A percentile compares a stretch with the other conserved stretches of the same genome.
Evolutionary conservation across 805 yeast genomes (phyloP).

Genomic region (Pichia paraexigua): DNA sequence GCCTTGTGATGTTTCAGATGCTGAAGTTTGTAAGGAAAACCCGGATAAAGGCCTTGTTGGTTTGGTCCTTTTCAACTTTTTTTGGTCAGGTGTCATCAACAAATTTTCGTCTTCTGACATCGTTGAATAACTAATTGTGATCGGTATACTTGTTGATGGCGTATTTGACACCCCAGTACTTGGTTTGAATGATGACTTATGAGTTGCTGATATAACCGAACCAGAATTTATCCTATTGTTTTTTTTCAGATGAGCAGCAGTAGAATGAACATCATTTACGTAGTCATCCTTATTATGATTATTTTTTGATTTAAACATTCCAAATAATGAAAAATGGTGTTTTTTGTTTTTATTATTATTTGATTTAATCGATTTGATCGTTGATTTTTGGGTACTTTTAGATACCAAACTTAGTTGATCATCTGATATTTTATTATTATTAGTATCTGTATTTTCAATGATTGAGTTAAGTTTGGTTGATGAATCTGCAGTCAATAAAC

Average conservation of each 20-base stretch:
- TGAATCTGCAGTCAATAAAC: neutral
- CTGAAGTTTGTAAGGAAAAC: slow-evolving; percentile 39
- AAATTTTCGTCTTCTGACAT: neutral
- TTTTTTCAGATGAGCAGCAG: neutral
- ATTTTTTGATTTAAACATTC: slow-evolving; percentile 5
- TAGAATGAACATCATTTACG: neutral
- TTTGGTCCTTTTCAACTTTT: slow-evolving; percentile 14
- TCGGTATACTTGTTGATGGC: neutral
- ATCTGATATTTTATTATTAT: neutral
- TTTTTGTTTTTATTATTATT: neutral
- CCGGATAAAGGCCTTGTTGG: slow-evolving; percentile 42
- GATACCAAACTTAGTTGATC: slow-evolving; percentile 3
- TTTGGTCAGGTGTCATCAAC: slow-evolving; percentile 4
- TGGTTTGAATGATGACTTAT: neutral
- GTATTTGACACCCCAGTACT: neutral
- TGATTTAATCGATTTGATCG: neutral
- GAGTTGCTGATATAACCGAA: neutral
- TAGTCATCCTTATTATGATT: no score
- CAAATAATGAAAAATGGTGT: slow-evolving; percentile 5
- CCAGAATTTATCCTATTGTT: neutral
- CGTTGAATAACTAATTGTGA: neutral
- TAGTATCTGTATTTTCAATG: neutral
- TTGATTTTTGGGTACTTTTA: neutral
- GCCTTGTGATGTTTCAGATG: slow-evolving; percentile 45
- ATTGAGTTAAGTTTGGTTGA: neutral